Percentiles rank a stretch among this genome's conserved stretches.
Evolutionary conservation across 345 rosid species (phyloP).

Genomic region (Toxicodendron radicans): DNA sequence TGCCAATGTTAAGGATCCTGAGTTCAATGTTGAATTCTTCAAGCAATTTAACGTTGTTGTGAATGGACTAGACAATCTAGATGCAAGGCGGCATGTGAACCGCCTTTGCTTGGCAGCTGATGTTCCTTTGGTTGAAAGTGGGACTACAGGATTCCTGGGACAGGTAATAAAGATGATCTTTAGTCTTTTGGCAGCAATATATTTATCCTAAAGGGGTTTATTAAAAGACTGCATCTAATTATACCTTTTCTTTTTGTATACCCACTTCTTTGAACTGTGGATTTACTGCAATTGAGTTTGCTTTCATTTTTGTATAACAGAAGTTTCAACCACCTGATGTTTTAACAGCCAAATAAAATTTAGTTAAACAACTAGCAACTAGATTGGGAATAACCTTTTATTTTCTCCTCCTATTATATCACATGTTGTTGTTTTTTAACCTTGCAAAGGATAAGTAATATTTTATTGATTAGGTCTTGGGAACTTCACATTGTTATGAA

Average conservation of each 20-base stretch:
- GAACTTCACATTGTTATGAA: background rate
- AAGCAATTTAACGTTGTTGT: constrained; percentile 91
- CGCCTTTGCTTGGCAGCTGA: constrained; percentile 98
- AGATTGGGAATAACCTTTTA: constrained; percentile 8
- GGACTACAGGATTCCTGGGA: constrained; percentile 97
- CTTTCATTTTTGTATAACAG: background rate
- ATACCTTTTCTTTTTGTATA: background rate
- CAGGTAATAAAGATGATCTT: constrained; percentile 52
- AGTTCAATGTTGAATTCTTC: constrained; percentile 86
- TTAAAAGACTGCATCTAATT: background rate
- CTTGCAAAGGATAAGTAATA: background rate
- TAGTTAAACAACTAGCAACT: constrained; percentile 3
- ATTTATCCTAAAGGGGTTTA: background rate
- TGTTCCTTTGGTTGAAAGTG: constrained; percentile 97
- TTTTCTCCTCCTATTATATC: background rate
- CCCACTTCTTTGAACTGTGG: background rate
- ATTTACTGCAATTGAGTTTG: background rate
- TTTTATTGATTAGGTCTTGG: background rate
- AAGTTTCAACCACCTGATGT: background rate
- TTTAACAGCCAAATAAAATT: background rate
- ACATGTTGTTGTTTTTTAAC: background rate
- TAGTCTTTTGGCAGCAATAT: background rate
- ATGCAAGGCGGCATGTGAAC: constrained; percentile 95
- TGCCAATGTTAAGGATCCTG: constrained; percentile 82
- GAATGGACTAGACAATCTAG: constrained; percentile 97